phyloP scores from a whole-genome alignment of 2,329 filamentous ascomycete genomes.

The Pyrenochaeta sp. region DNA sequence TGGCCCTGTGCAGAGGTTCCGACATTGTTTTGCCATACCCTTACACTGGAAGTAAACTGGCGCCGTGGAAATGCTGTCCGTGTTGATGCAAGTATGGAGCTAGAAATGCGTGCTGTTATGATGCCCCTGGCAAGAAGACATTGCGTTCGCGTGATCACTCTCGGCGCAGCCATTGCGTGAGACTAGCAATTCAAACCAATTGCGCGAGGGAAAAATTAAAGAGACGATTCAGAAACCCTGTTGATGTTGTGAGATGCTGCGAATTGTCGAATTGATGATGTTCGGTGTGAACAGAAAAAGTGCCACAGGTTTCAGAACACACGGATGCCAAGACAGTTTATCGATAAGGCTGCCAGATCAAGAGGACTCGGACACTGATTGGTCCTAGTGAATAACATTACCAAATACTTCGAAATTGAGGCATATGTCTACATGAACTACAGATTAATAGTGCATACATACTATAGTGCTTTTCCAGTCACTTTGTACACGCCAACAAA shows the following conservation, averaged over 20 bases:
- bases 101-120: constrained; percentile 16
- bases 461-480: no score
- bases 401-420: no score
- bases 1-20: constrained; percentile 13
- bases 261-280: background rate
- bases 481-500: no score
- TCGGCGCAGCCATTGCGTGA: constrained; percentile 23
- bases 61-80: constrained; percentile 16
- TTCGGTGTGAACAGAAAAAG: background rate
- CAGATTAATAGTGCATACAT: no score
- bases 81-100: constrained; percentile 13
- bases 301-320: background rate
- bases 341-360: background rate
- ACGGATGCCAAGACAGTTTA: background rate
- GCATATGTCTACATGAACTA: no score
- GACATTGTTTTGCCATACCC: constrained; percentile 6
- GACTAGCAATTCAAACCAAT: background rate
- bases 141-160: constrained; percentile 15
- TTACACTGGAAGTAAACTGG: constrained; percentile 20
- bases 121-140: constrained; percentile 18
- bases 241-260: background rate
- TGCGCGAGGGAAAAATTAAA: background rate
- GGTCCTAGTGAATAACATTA: no score
- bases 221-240: background rate
- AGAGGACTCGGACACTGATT: no score